These are phyloP conservation scores for Tuber umbilicatum DNA, from an alignment of 495 filamentous ascomycete species.

Conservation along the genomic window DNA sequence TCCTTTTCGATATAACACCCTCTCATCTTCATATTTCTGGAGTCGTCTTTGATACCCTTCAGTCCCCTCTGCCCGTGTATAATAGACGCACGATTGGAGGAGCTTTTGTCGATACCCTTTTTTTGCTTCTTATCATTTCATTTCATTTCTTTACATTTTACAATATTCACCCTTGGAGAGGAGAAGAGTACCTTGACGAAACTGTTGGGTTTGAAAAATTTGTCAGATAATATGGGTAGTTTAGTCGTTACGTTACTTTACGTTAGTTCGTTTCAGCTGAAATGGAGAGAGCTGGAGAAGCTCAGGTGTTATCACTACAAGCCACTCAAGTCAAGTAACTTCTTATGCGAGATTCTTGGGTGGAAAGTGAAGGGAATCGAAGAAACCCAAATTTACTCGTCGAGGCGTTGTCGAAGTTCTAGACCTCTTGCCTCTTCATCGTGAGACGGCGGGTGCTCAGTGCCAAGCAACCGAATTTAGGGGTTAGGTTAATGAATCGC, in stretches of 20 bases:
- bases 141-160: constrained; percentile 10
- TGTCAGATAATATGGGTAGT: constrained; percentile 17
- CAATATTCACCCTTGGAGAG: not conserved
- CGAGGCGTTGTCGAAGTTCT: not conserved
- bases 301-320: constrained; percentile 21
- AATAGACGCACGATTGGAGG: constrained; percentile 33
- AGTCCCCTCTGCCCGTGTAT: not conserved
- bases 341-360: not conserved
- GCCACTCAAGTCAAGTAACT: not conserved
- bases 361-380: not conserved
- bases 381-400: not conserved
- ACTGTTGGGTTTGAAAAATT: constrained; percentile 3
- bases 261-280: constrained; percentile 15
- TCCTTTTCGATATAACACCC: constrained; percentile 8
- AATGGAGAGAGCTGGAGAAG: constrained; percentile 25
- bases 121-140: constrained; percentile 17
- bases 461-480: no score
- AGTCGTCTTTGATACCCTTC: constrained; percentile 1
- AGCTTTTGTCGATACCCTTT: constrained; percentile 36
- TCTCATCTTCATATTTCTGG: constrained; percentile 3
- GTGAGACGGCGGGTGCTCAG: not conserved
- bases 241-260: constrained; percentile 9
- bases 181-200: not conserved
- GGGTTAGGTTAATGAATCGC: no score
- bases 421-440: not conserved